A percentile compares a stretch with the other conserved stretches of the same genome.
Conservation (phyloP, 345 rosid genomes). For the Lumnitzera racemosa region DNA sequence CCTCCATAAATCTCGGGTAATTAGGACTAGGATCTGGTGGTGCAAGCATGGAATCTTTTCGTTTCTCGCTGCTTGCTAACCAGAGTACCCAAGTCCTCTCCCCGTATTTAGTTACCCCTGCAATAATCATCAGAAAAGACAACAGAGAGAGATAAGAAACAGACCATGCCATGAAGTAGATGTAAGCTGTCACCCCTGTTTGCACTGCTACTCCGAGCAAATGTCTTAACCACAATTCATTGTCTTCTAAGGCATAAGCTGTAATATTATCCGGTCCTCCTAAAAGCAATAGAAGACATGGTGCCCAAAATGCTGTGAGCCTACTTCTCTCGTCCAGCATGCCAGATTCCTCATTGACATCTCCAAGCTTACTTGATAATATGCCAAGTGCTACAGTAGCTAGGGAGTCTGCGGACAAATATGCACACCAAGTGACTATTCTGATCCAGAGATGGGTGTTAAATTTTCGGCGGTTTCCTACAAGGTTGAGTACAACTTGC, state of each 20-base stretch:
- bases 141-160: slow-evolving; percentile 12
- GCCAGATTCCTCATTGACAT: neutral
- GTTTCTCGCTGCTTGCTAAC: slow-evolving; percentile 31
- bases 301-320: slow-evolving; percentile 27
- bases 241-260: slow-evolving; percentile 28
- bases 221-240: slow-evolving; percentile 32
- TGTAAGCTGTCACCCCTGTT: slow-evolving; percentile 18
- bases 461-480: slow-evolving; percentile 12
- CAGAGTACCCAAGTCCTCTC: slow-evolving; percentile 38
- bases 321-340: neutral
- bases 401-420: slow-evolving; percentile 21
- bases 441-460: neutral
- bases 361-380: slow-evolving; percentile 11
- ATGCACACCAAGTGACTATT: slow-evolving; percentile 16
- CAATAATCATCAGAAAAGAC: slow-evolving; percentile 21
- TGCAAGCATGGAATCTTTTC: slow-evolving; percentile 18
- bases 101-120: slow-evolving; percentile 31
- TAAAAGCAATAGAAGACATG: slow-evolving; percentile 22
- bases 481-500: slow-evolving; percentile 15
- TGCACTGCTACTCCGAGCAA: slow-evolving; percentile 16
- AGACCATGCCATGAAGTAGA: slow-evolving; percentile 21
- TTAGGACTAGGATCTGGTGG: slow-evolving; percentile 21
- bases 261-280: slow-evolving; percentile 28
- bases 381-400: slow-evolving; percentile 21
- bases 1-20: slow-evolving; percentile 18